Base-by-base conservation (phyloP, 139 green algal genomes). In the Chlamydomonas applanata region DNA sequence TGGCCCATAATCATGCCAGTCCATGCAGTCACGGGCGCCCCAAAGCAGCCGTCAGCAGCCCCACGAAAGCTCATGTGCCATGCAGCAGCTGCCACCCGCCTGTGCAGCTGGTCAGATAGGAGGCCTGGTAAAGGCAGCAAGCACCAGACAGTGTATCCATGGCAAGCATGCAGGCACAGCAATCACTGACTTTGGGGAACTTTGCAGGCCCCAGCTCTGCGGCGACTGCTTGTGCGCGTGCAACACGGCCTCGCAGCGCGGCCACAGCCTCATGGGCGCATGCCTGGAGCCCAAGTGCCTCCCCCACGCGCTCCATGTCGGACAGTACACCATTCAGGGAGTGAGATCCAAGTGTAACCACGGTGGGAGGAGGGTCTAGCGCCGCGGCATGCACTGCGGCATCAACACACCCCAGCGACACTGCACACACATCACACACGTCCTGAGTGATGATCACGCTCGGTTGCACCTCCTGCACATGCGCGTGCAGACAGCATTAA, bases 401-500 rank as follows among this genome's bases (percentile, higher is more conserved):
- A 32, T 87, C 35, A 17, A 91, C 81, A 56, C 79, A 44, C 57
- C 32, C 45, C 34, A 80, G 74, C 56, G 87, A 78, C 3, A 88
- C 80, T 35, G 54, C 73, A 73, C 83, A 89, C 27, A 93, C 89
- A 25, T 71, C 71, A 73, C 89, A 94, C 7, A 94, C 74, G 24
- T 69, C 81, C 59, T 66, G 59, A 16, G 30, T 40, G 59, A 36
- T 4, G 30, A 66, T 22, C 24, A 35, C 40, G 40, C 7, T 49
- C 7, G 40, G 40, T 11, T 11, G 7, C 11, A 11, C 40, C 11
- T 49, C 40, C 40, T 49, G 40, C 11, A 11, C 40, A 11, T 11
- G 11, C 7, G 11, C 7, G 7, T 49, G 40, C 40, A 49, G n/a
- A n/a, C n/a, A n/a, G n/a, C n/a, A n/a, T n/a, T n/a, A n/a, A n/a